Evolutionary conservation across 108 stramenopile species (phyloP), one percentile per base, ranked within the genome.

Genomic region (Nitzschia sp.): DNA sequence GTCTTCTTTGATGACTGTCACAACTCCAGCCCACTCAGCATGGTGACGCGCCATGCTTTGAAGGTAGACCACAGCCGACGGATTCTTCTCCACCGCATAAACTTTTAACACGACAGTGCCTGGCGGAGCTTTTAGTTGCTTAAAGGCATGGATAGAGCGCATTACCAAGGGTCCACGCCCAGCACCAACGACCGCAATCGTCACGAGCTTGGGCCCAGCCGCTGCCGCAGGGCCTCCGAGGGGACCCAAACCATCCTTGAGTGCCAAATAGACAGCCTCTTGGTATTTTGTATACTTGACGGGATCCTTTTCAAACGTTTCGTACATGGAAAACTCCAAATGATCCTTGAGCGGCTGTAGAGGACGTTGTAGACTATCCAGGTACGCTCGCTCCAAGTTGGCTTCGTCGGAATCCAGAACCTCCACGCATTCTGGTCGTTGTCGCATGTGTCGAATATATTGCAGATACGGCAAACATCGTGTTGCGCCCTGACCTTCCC

Each of bases 261-360:
- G 64, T 24, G 88, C 91, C 36, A 74, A 56, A 31, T 31, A 78
- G 1, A 97, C 73, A 15, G 98, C 99, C 45, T 83, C 71, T 62
- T 97, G 84, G 72, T 99, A 99, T 36, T 74, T 84, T 5, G 64
- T 65, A 71, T 99, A 98, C 71, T 99, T 98, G 59, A 99, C 92
- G 2, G 98, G 97, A 84, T 98, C 97, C 71, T 87, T 89, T 76
- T 98, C 98, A 75, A 98, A 91, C 4, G 91, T 95, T 83, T 98
- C 98, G 78, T 98, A 99, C 38, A 97, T 99, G 55, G 85, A 84
- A 67, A 94, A 95, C 69, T 98, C 98, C 46, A 99, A 85, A 83
- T 99, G 91, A 85, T 99, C 99, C 62, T 81, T 87, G 38, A 99
- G 74, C 15, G 99, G 99, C 74, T 99, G 97, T 27, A 99, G 71